Percentiles rank a stretch among this genome's conserved stretches.
Conservation (phyloP, 2,329 filamentous ascomycete genomes). For the Clarireedia hainanense region DNA sequence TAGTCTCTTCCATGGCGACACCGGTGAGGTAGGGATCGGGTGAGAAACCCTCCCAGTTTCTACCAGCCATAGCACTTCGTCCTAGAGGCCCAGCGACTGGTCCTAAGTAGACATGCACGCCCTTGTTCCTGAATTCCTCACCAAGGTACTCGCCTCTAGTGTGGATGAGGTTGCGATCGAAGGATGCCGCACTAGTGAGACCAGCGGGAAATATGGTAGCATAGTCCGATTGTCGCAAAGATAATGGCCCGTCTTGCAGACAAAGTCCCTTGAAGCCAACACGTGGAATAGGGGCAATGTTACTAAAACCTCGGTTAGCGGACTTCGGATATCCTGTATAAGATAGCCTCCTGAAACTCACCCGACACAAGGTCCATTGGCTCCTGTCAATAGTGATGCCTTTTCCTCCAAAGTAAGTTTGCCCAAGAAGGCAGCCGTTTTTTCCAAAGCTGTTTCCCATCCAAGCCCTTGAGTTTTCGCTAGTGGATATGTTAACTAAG, state of each 20-base stretch:
- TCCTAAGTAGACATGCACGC: constrained; percentile 62
- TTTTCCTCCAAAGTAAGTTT: constrained; percentile 74
- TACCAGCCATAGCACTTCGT: constrained; percentile 38
- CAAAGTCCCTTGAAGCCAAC: constrained; percentile 23
- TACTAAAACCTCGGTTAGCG: constrained; percentile 12
- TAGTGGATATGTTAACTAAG: constrained; percentile 24
- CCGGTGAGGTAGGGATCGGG: constrained; percentile 30
- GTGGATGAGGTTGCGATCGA: constrained; percentile 54
- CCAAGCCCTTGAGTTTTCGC: constrained; percentile 9
- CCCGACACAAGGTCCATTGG: constrained; percentile 10
- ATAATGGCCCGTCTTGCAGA: constrained; percentile 43
- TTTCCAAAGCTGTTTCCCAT: constrained; percentile 62
- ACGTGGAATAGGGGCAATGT: constrained; percentile 19
- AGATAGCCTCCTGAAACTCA: constrained; percentile 4
- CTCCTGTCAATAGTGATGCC: constrained; percentile 32
- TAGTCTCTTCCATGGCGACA: constrained; percentile 28
- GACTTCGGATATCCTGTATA: background rate
- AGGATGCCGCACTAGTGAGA: constrained; percentile 59
- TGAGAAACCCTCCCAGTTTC: constrained; percentile 31
- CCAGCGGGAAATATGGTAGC: constrained; percentile 64
- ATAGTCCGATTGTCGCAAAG: constrained; percentile 62
- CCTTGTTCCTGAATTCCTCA: constrained; percentile 62
- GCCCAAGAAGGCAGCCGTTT: constrained; percentile 58
- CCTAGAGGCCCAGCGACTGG: constrained; percentile 41
- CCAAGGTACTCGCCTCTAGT: constrained; percentile 39